phyloP scores from a whole-genome alignment of 495 filamentous ascomycete species.

The Chaetomium cochliodes region DNA sequence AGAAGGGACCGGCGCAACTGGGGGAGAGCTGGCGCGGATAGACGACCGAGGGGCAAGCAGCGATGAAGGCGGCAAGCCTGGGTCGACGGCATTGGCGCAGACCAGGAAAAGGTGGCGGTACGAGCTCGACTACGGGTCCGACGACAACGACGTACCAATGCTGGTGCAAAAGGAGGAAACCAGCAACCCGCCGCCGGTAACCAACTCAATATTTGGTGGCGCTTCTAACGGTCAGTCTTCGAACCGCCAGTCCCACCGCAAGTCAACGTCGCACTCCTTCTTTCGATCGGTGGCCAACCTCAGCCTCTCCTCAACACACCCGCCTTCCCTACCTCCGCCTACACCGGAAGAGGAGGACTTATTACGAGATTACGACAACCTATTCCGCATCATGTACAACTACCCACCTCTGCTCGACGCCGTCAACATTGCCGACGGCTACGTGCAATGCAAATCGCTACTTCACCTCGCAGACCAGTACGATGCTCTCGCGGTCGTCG shows the following conservation, averaged over 20 bases:
- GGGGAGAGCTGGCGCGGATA: conserved; percentile 38
- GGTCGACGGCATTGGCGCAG: conserved; percentile 22
- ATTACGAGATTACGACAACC: conserved; percentile 86
- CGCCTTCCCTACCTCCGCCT: conserved; percentile 42
- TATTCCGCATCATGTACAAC: conserved; percentile 92
- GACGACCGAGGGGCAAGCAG: conserved; percentile 26
- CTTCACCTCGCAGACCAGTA: conserved; percentile 85
- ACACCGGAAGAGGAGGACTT: conserved; percentile 61
- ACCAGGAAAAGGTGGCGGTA: conserved; percentile 75
- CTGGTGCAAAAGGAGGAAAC: conserved; percentile 73
- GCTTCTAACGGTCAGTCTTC: conserved; percentile 23
- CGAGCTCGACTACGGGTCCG: conserved; percentile 75
- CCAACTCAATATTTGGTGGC: conserved; percentile 47
- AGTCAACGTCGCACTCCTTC: conserved; percentile 62
- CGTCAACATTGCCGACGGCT: conserved; percentile 84
- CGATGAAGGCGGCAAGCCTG: conserved; percentile 18
- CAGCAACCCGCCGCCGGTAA: conserved; percentile 20
- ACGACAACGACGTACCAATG: conserved; percentile 78
- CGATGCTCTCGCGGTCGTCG: conserved; percentile 82
- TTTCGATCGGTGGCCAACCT: conserved; percentile 85
- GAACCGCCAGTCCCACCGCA: conserved; percentile 35
- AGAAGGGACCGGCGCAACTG: conserved; percentile 49
- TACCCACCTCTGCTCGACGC: conserved; percentile 75
- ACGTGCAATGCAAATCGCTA: conserved; percentile 86
- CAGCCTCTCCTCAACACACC: conserved; percentile 44